Evolutionary conservation across 768 basidiomycete genomes (phyloP).

Genomic region (Amanita exitialis): DNA sequence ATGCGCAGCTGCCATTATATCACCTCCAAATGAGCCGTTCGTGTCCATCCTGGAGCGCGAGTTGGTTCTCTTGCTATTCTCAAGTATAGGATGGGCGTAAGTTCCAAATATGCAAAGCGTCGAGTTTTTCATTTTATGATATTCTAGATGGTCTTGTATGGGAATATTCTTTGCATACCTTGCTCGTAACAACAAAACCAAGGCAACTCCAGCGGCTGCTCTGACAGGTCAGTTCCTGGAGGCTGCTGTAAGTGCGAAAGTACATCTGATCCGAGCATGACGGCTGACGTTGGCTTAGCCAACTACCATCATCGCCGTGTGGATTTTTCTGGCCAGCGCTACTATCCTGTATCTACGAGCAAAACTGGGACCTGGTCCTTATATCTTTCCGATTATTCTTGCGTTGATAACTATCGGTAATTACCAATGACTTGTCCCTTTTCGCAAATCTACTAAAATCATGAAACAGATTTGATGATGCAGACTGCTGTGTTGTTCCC

Average conservation of each 20-base stretch:
- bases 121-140: not conserved
- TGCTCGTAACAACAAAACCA: conserved; percentile 33
- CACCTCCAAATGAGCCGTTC: conserved; percentile 61
- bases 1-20: conserved; percentile 45
- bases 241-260: conserved; percentile 20
- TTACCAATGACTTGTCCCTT: not conserved
- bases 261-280: not conserved
- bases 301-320: conserved; percentile 46
- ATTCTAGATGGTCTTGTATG: conserved; percentile 51
- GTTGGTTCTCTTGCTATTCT: conserved; percentile 39
- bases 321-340: conserved; percentile 50
- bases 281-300: conserved; percentile 26
- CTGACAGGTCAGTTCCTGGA: conserved; percentile 51
- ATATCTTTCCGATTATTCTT: conserved; percentile 43
- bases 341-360: conserved; percentile 53
- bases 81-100: conserved; percentile 48
- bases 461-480: conserved; percentile 40
- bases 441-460: not conserved
- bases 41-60: conserved; percentile 62
- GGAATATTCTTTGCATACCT: conserved; percentile 54
- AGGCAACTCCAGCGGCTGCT: conserved; percentile 26
- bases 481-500: conserved; percentile 54
- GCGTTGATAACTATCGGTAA: conserved; percentile 51
- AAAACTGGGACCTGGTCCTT: conserved; percentile 53
- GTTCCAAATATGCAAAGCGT: conserved; percentile 13